Percentiles rank a stretch among this genome's conserved stretches.
phyloP scores from a whole-genome alignment of 257 asterid species.

The Misopates orontium region DNA sequence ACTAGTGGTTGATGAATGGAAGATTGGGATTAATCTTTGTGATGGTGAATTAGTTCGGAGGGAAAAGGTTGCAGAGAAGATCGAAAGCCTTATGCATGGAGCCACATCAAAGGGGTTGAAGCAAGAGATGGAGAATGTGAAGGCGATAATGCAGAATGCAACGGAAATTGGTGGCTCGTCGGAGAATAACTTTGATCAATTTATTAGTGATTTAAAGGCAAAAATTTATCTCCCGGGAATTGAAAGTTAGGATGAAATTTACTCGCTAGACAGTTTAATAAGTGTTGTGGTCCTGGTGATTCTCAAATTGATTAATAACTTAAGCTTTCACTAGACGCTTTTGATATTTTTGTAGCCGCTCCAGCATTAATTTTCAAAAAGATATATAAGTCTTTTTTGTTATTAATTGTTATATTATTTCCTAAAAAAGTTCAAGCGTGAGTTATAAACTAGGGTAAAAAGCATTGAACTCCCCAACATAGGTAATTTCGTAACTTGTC shows the following conservation, averaged over 20 bases:
- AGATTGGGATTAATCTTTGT: slow-evolving; percentile 19
- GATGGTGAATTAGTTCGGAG: slow-evolving; percentile 2
- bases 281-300: background rate
- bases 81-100: slow-evolving; percentile 4
- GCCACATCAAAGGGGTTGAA: background rate
- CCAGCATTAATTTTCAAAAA: too few relatives aligned
- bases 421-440: too few relatives aligned
- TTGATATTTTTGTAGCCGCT: too few relatives aligned
- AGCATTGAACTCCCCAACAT: too few relatives aligned
- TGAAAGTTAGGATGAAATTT: too few relatives aligned
- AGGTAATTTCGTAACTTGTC: too few relatives aligned
- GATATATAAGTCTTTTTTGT: too few relatives aligned
- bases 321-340: too few relatives aligned
- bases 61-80: slow-evolving; percentile 23
- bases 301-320: too few relatives aligned
- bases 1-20: slow-evolving; percentile 32
- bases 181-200: slow-evolving; percentile 10
- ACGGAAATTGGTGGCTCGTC: slow-evolving; percentile 16
- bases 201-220: background rate
- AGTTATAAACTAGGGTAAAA: too few relatives aligned
- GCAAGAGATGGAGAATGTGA: slow-evolving; percentile 6
- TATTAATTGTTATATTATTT: too few relatives aligned
- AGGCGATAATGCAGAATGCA: slow-evolving; percentile 1
- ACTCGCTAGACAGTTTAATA: background rate
- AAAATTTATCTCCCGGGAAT: too few relatives aligned